Conservation (phyloP, 345 rosid species). For the Carallia pectinifolia region DNA sequence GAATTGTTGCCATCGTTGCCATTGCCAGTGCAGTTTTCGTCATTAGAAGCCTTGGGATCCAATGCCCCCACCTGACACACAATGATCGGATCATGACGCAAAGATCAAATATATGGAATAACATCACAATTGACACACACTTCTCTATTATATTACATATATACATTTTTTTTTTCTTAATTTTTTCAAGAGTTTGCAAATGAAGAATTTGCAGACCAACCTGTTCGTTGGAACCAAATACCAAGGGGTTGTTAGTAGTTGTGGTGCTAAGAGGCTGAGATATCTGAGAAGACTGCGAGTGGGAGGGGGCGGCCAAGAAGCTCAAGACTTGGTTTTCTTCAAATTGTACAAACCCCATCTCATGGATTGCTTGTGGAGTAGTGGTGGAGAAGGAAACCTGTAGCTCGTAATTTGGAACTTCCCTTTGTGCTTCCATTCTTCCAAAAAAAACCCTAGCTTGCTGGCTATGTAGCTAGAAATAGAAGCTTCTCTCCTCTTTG, state of each 20-base stretch:
- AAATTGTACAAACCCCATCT: slow-evolving; percentile 73
- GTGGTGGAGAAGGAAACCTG: slow-evolving; percentile 59
- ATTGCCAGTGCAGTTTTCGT: slow-evolving; percentile 43
- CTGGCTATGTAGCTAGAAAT: no score
- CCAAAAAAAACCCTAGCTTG: slow-evolving; percentile 28
- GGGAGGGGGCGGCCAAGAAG: slow-evolving; percentile 54
- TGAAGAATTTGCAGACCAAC: not conserved
- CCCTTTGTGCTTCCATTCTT: slow-evolving; percentile 38
- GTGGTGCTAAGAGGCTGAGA: slow-evolving; percentile 34
- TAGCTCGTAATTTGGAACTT: slow-evolving; percentile 51
- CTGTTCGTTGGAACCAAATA: slow-evolving; percentile 32
- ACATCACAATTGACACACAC: slow-evolving; percentile 1
- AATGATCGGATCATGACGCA: slow-evolving; percentile 1
- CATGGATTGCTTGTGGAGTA: slow-evolving; percentile 47
- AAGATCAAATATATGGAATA: not conserved
- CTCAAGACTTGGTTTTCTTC: slow-evolving; percentile 73
- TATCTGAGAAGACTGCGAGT: slow-evolving; percentile 36
- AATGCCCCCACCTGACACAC: slow-evolving; percentile 37
- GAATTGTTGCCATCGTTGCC: slow-evolving; percentile 41
- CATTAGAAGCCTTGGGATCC: slow-evolving; percentile 44
- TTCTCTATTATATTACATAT: not conserved
- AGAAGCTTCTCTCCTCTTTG: not conserved
- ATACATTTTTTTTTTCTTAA: no score
- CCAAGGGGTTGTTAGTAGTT: slow-evolving; percentile 28
- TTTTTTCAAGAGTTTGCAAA: not conserved